Evolutionary conservation across 164 flowering plant genomes (phyloP).

Genomic region (Stephania cephalantha): DNA sequence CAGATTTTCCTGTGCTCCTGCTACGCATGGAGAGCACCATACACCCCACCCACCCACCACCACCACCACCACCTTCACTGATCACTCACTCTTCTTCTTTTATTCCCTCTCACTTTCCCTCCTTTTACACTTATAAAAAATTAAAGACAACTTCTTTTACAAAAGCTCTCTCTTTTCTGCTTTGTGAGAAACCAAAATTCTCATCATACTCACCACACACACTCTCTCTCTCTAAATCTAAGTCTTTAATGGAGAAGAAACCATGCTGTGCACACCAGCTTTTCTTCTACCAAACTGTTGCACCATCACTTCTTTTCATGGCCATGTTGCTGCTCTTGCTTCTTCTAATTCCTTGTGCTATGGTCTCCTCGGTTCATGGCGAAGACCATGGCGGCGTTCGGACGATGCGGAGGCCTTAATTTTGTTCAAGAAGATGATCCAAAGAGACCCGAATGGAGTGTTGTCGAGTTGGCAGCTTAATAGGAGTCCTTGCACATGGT

Average conservation of each 20-base stretch:
- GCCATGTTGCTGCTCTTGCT: constrained; percentile 15
- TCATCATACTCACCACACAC: background rate
- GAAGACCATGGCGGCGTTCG: constrained; percentile 20
- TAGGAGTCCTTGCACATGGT: constrained; percentile 55
- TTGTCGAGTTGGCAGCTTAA: constrained; percentile 45
- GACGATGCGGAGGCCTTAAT: constrained; percentile 63
- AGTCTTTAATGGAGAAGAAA: background rate
- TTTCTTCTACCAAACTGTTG: background rate
- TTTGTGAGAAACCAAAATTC: background rate
- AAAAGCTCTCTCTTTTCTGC: background rate
- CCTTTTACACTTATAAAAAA: background rate
- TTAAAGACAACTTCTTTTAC: background rate
- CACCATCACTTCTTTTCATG: background rate
- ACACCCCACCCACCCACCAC: background rate
- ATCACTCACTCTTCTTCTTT: background rate
- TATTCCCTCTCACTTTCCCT: background rate
- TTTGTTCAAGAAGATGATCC: constrained; percentile 52
- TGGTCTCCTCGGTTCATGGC: constrained; percentile 4
- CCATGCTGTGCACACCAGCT: background rate
- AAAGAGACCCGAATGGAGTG: constrained; percentile 54
- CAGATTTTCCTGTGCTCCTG: background rate
- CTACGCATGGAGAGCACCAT: background rate
- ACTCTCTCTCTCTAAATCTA: constrained; percentile 3
- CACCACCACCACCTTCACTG: background rate
- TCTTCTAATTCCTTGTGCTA: background rate